Percentiles rank a stretch among this genome's conserved stretches.
These are phyloP conservation scores for Termitomyces sp. DNA, from an alignment of 768 basidiomycete genomes.

Conservation along the genomic window DNA sequence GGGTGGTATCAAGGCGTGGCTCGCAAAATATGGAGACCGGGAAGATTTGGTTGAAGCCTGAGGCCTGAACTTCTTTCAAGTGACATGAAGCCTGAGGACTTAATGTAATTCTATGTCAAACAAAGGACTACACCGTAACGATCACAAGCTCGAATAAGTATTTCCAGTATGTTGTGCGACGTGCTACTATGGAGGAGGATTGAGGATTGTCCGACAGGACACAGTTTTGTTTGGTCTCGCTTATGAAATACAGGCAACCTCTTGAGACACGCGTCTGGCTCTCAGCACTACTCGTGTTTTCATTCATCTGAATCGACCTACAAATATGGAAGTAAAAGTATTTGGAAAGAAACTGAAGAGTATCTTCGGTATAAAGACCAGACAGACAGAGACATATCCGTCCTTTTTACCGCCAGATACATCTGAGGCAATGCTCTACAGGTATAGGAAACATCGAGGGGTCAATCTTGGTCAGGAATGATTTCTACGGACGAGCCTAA, in stretches of 20 bases:
- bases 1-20: conserved; percentile 41
- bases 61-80: background rate
- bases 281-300: background rate
- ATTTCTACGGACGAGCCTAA: background rate
- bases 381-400: background rate
- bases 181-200: too few species aligned
- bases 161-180: too few species aligned
- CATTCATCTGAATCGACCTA: background rate
- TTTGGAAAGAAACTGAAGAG: conserved; percentile 2
- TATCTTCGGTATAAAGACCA: background rate
- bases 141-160: too few species aligned
- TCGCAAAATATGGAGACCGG: conserved; percentile 25
- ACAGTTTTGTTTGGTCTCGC: background rate
- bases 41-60: conserved; percentile 23
- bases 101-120: too few species aligned
- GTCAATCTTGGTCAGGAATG: conserved; percentile 66
- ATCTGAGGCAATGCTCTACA: conserved; percentile 21
- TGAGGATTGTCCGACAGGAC: too few species aligned
- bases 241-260: background rate
- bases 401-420: background rate
- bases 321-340: background rate
- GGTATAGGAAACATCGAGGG: conserved; percentile 72
- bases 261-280: background rate
- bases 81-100: background rate
- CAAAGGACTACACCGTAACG: too few species aligned